Base-by-base conservation (phyloP, 2,329 filamentous ascomycete genomes). In the Aspergillus sp. region DNA sequence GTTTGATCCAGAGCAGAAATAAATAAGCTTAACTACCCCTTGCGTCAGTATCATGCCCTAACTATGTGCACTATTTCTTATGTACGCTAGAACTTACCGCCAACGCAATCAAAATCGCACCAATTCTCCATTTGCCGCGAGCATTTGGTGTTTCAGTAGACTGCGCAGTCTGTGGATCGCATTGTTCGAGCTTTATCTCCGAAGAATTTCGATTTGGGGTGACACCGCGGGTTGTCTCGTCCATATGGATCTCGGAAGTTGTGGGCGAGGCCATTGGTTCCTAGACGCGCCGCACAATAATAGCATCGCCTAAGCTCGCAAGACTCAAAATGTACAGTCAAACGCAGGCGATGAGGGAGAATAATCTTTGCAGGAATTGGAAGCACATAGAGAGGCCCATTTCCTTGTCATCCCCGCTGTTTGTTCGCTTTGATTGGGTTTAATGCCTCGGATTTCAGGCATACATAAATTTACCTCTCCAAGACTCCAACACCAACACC, bases 1-100 rank as follows among this genome's bases (percentile, higher is more conserved):
- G 84, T 86, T 57, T 72, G 69, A 51, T 77, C 74, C 4, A 77
- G 64, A 1, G 75, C 73, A 3, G 74, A 60, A 37, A 65, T 61
- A 40, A 65, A 65, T 7, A 65, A 45, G 37, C 58, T 58, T 31
- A 65, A 56, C 63, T 65, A 51, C 15, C 9, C 21, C 31, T 54
- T 52, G 35, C 25, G 48, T 60, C 25, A 60, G 58, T 17, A 46
- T 43, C 33, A 31, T 37, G 39, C 46, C 37, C 37, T 35, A 41
- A 39, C n/a, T 35, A 21, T 37, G 23, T n/a, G 35, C 31, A 27
- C 37, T 6, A 14, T 23, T 27, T 12, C 14, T 15, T 40, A n/a
- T 7, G 9, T 23, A 25, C 15, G 17, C 17, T 39, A 27, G 17
- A 33, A 55, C 62, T 52, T 56, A 65, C 63, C 41, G 62, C 57